Base-by-base conservation (phyloP, 306 rosid species). In the Pueraria montana region DNA sequence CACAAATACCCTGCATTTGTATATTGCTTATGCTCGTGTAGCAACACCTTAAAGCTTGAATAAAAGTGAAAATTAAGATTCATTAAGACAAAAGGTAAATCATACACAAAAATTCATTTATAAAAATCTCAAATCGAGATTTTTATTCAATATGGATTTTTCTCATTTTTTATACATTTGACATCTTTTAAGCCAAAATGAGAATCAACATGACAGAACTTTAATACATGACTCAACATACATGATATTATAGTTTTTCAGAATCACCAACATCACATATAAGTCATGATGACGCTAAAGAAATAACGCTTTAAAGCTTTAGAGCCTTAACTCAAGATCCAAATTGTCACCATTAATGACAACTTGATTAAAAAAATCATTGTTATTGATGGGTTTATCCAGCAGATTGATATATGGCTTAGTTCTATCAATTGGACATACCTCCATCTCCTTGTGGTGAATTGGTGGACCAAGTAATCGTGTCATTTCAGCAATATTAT, bases 321-420 rank as follows among this genome's bases (percentile, higher is more conserved):
- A 91, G 3, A 89, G 88, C 69, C 64, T 88, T 79, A 91, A 48
- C 0, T 72, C 26, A 59, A 93, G 78, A 76, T 91, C 87, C 61
- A 88, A 32, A 58, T 34, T 43, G 2, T 34, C 74, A 8, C n/a
- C 77, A 36, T 85, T 74, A 6, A 61, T 49, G 8, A 72, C 72
- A 45, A 18, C 46, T 6, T 30, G 40, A 77, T 75, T 21, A 27
- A 55, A 4, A 20, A 26, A 52, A 7, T 43, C 10, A 34, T 34
- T 34, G 18, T 67, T 53, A n/a, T 27, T 63, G 26, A 91, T 68
- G 11, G 89, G 89, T 5, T 16, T 67, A 16, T 91, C 92, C 77
- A 91, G 27, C 59, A 42, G 68, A 43, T 83, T 49, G 11, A 89
- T 81, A 10, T 70, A 80, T 4, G 94, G 91, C 80, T 8, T 80